Evolutionary conservation across 805 yeast genomes (phyloP), one percentile per base, ranked within the genome.

Genomic region (Spathaspora arborariae): DNA sequence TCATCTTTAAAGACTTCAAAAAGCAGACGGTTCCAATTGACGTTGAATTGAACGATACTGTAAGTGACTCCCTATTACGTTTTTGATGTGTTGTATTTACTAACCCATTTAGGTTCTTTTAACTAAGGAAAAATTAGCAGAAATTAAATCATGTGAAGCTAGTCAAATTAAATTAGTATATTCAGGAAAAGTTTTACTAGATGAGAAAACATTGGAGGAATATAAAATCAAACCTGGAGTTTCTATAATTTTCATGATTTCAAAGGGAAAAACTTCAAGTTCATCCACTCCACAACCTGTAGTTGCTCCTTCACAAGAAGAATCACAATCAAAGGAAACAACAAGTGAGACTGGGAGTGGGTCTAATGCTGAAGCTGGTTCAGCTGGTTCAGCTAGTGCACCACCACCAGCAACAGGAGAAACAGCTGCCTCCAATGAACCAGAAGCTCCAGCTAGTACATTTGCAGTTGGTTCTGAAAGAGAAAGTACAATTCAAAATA

Each of bases 191-290:
- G 92, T 94, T 39, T 80, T 94, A 43, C 88, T 81, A 58, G 96
- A 94, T 70, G 87, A 80, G 40, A 86, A 88, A 60, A 75, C 85
- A 2, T 74, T 92, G 49, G 85, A 77, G 43, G 75, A 78, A 6
- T 84, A 82, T 63, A 85, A 86, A 53, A 78, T 92, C 56, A 88
- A 89, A 63, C 91, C 85, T 30, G 83, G 83, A 48, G 97, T 89
- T 58, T 92, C 90, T 57, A 82, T 94, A 45, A 91, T 94, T 47
- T 92, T 90, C 65, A 92, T 94, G 98, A 79, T 90, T 44, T 79
- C 91, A 35, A 68, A 64, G 54, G 57, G 66, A 43, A 63, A 71
- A 56, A n/a, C n/a, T n/a, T 20, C 47, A 30, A 60, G 40, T 9
- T 55, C 66, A 35, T 51, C 60, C 34, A 51, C 38, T 34, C 62